A percentile compares a stretch with the other conserved stretches of the same genome.
Evolutionary conservation across 2,329 filamentous ascomycete genomes (phyloP).

Genomic region (Diaporthe citriasiana): DNA sequence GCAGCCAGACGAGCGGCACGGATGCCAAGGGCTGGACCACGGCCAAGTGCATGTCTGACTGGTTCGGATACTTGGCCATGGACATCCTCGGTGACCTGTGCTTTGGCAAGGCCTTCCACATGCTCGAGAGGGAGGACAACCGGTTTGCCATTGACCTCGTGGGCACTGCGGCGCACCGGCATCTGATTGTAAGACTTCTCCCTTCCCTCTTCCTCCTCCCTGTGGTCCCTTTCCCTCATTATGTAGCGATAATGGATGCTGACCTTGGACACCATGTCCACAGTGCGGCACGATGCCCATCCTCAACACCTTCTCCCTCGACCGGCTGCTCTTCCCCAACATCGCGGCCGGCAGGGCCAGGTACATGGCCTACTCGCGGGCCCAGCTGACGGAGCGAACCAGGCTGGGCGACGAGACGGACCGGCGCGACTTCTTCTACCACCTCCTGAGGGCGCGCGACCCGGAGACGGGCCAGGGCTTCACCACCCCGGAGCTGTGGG

Average conservation of each 20-base stretch:
- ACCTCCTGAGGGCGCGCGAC: conserved; percentile 79
- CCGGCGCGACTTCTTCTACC: conserved; percentile 82
- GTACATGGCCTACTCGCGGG: conserved; percentile 80
- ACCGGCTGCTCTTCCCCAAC: conserved; percentile 76
- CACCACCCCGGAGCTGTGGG: conserved; percentile 76
- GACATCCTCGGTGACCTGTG: conserved; percentile 73
- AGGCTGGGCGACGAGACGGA: conserved; percentile 75
- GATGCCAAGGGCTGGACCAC: conserved; percentile 70
- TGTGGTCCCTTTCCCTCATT: too few species aligned
- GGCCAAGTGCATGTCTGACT: conserved; percentile 73
- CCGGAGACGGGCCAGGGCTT: conserved; percentile 79
- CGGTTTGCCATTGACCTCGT: conserved; percentile 77
- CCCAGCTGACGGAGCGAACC: conserved; percentile 76
- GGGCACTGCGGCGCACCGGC: conserved; percentile 76
- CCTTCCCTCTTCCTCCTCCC: too few species aligned
- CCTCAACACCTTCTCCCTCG: conserved; percentile 75
- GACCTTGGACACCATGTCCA: conserved; percentile 5
- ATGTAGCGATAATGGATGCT: conserved; percentile 30
- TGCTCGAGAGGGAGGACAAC: conserved; percentile 72
- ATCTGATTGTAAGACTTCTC: conserved; percentile 71
- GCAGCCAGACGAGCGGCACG: conserved; percentile 48
- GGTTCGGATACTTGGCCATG: conserved; percentile 74
- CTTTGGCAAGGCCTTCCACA: conserved; percentile 74
- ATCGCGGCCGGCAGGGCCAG: conserved; percentile 76
- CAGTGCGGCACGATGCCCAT: conserved; percentile 81